Percentiles rank a stretch among this genome's conserved stretches.
Evolutionary conservation across 1,139 yeast genomes (phyloP).

Genomic region (Yarrowia galli): DNA sequence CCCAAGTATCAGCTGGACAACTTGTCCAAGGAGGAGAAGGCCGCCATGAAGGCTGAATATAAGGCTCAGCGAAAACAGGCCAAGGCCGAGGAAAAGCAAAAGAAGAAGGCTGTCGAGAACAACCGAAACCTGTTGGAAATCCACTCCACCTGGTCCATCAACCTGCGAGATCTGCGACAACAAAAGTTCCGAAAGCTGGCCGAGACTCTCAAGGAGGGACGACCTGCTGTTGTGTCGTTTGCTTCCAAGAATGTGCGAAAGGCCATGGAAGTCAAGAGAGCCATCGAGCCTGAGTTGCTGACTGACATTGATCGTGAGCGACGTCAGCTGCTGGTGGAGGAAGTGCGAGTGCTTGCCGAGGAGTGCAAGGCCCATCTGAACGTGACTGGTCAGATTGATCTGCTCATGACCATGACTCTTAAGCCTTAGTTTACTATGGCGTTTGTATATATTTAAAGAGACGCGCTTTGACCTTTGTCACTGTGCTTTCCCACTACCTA

Average conservation of each 20-base stretch:
- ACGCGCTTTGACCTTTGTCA: not conserved
- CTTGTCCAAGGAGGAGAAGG: conserved; percentile 23
- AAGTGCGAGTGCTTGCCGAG: conserved; percentile 18
- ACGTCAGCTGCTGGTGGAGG: conserved; percentile 21
- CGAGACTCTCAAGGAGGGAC: conserved; percentile 36
- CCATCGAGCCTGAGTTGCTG: conserved; percentile 6
- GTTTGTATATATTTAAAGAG: conserved; percentile 17
- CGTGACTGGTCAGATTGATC: conserved; percentile 4
- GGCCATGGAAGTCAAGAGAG: conserved; percentile 8
- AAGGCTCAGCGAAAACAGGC: conserved; percentile 34
- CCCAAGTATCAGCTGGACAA: conserved; percentile 27
- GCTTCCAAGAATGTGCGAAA: conserved; percentile 26
- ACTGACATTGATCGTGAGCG: conserved; percentile 19
- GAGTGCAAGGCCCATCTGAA: conserved; percentile 8
- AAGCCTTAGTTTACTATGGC: conserved; percentile 6
- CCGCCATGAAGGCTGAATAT: conserved; percentile 19
- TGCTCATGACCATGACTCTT: conserved; percentile 22
- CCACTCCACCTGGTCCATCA: conserved; percentile 31
- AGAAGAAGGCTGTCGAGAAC: conserved; percentile 28
- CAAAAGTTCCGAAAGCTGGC: conserved; percentile 34
- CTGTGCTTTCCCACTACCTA: too few relatives aligned
- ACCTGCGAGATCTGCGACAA: conserved; percentile 21
- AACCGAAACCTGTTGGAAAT: conserved; percentile 27
- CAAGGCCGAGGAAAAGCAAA: conserved; percentile 23
- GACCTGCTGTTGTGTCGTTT: conserved; percentile 32